phyloP scores from a whole-genome alignment of 2,329 filamentous ascomycete genomes.

The Aspergillus uvarum region DNA sequence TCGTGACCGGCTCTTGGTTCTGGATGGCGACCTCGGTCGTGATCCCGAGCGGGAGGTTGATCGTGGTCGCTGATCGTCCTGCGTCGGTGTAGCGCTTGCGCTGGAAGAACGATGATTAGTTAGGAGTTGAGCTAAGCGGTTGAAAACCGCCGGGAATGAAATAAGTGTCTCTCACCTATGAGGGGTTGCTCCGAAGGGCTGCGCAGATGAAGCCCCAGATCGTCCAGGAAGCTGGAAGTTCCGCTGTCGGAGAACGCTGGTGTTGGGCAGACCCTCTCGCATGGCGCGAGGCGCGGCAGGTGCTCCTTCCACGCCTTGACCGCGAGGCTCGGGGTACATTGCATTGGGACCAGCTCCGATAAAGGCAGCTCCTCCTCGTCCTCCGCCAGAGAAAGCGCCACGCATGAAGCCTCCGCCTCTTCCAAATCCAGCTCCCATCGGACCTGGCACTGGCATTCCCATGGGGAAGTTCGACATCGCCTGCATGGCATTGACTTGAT shows the following conservation, averaged over 20 bases:
- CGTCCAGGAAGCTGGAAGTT: slow-evolving; percentile 44
- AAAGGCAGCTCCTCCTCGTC: slow-evolving; percentile 37
- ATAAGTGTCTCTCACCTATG: slow-evolving; percentile 30
- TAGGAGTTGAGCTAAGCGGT: slow-evolving; percentile 6
- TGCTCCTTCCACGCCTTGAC: slow-evolving; percentile 66
- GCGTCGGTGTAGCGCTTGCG: slow-evolving; percentile 35
- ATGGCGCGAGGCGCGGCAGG: slow-evolving; percentile 94
- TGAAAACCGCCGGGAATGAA: no score
- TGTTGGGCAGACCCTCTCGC: slow-evolving; percentile 83
- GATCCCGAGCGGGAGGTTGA: slow-evolving; percentile 29
- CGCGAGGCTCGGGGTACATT: slow-evolving; percentile 41
- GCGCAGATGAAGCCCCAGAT: slow-evolving; percentile 22
- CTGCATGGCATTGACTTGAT: slow-evolving; percentile 25
- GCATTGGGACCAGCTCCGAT: slow-evolving; percentile 26
- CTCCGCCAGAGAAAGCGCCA: slow-evolving; percentile 44
- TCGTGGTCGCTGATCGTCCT: slow-evolving; percentile 30
- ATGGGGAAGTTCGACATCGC: slow-evolving; percentile 34
- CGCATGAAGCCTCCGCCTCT: slow-evolving; percentile 44
- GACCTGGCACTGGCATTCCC: slow-evolving; percentile 19
- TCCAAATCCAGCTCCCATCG: slow-evolving; percentile 36
- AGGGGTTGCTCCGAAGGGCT: slow-evolving; percentile 20
- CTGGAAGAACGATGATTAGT: slow-evolving; percentile 9
- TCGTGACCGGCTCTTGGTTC: slow-evolving; percentile 30
- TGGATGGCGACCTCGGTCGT: slow-evolving; percentile 30
- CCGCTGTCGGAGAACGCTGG: slow-evolving; percentile 66